A percentile compares a stretch with the other conserved stretches of the same genome.
phyloP scores from a whole-genome alignment of 495 filamentous ascomycete species.

The Aspergillus kassunensis region DNA sequence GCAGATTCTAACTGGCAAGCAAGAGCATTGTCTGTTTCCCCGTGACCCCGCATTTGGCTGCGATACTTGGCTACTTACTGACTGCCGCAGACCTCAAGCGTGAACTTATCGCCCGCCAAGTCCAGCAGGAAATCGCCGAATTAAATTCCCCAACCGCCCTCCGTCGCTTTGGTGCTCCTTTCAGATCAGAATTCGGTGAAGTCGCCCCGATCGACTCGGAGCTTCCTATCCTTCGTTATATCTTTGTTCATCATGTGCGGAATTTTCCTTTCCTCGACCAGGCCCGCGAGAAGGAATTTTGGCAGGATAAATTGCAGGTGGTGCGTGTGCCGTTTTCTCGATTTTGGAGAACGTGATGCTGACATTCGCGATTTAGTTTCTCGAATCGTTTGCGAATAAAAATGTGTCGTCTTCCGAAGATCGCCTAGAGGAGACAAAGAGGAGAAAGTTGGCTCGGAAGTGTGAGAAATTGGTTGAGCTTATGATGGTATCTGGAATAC shows the following conservation, averaged over 20 bases:
- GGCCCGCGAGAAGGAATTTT: slow-evolving; percentile 97
- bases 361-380: slow-evolving; percentile 56
- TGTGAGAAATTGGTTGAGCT: slow-evolving; percentile 92
- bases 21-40: slow-evolving; percentile 80
- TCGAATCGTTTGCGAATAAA: slow-evolving; percentile 97
- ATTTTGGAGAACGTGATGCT: not conserved
- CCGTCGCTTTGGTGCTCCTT: slow-evolving; percentile 91
- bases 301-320: slow-evolving; percentile 96
- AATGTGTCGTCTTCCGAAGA: slow-evolving; percentile 97
- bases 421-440: slow-evolving; percentile 91
- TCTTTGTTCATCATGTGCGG: slow-evolving; percentile 96
- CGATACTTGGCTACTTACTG: too few species aligned
- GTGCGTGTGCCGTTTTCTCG: slow-evolving; percentile 48
- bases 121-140: slow-evolving; percentile 82
- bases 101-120: slow-evolving; percentile 87
- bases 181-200: slow-evolving; percentile 87
- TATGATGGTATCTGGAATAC: slow-evolving; percentile 98
- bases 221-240: slow-evolving; percentile 88
- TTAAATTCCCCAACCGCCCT: slow-evolving; percentile 91
- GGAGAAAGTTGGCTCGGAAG: slow-evolving; percentile 86
- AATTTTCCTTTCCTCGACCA: slow-evolving; percentile 97
- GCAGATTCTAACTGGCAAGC: slow-evolving; percentile 81
- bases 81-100: slow-evolving; percentile 81
- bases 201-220: slow-evolving; percentile 92
- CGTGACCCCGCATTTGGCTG: not conserved